Base-by-base conservation (phyloP, 2,329 filamentous ascomycete species). In the Ceratocystis smalleyi region DNA sequence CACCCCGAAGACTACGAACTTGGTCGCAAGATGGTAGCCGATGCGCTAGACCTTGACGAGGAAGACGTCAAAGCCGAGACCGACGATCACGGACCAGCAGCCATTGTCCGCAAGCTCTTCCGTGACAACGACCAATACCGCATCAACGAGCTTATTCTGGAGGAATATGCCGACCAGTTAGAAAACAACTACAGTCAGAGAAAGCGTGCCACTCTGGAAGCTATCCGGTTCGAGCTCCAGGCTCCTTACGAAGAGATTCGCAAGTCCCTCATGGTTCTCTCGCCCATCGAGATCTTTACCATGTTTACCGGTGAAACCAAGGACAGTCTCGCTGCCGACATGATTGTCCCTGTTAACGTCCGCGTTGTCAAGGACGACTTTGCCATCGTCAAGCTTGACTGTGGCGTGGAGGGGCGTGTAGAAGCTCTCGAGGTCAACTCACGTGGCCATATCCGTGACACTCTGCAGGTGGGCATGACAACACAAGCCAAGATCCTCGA, bases 1-100 rank as follows among this genome's bases (percentile, higher is more conserved):
- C 94, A 99, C 71, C 94, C 94, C 1, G 94, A 99, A 77, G 94
- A 99, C 73, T 99, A 99, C 74, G 94, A 99, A 69, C 86, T 99
- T 67, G 94, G 91, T 60, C 89, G 92, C 69, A 99, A 99, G 76
- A 97, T 99, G 87, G 94, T 94, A 22, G 94, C 94, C 2, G 94
- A 99, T 78, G 94, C 94, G 17, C 79, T 99, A 59, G 92, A 96
- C 72, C 81, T 99, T 69, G 94, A 99, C 70, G 94, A 99, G 75
- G 94, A 99, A 77, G 94, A 99, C 71, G 90, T 99, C 72, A 95
- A 96, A 75, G 90, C 88, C 1, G 91, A 97, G 75, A 88, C 87
- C 4, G 89, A 95, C 68, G 90, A 96, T 71, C 89, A 91, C 68
- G 94, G 94, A 0, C 81, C 88, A 0, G 91, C 89, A 17, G 94